Evolutionary conservation across 306 rosid genomes (phyloP), one percentile per base, ranked within the genome.

Genomic region (Benincasa hispida): DNA sequence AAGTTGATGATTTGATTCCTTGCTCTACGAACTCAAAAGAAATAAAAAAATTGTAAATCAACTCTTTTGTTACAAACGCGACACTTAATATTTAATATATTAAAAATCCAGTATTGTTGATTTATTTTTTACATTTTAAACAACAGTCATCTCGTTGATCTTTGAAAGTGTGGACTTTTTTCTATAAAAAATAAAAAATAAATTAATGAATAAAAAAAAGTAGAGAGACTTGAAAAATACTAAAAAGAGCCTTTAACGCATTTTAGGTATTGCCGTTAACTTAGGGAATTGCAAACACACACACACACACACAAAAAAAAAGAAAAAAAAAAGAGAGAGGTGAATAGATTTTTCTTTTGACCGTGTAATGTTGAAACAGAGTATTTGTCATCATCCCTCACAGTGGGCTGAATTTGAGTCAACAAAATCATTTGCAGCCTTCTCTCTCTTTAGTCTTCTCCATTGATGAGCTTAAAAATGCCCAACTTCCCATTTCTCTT

Each of bases 181-280:
- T 50, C 48, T 5, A n/a, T n/a, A n/a, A n/a, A n/a, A n/a, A n/a
- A n/a, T n/a, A n/a, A n/a, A n/a, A n/a, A n/a, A n/a, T n/a, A 45
- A 45, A 10, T 45, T 0, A 50, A 50, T 50, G 8, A 56, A 21
- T 21, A 22, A 10, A 56, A 22, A 2, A 24, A 56, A 56, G 15
- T 10, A 61, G 41, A 30, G 8, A 30, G 67, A 34, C 0, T 32
- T 34, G 21, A 45, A 39, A 22, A 32, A 48, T 8, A 2, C 1
- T 1, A 3, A 59, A 28, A 22, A 37, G n/a, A 56, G 65, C 79
- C 89, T 80, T n/a, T 54, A 77, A 80, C 42, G 17, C 42, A 47
- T 81, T n/a, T 85, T 81, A 84, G 92, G 90, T 87, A 89, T 86
- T 83, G 92, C 87, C 86, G 96, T 87, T 84, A 65, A 50, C 81